phyloP scores from a whole-genome alignment of 257 asterid species.

The Paulownia fortunei region DNA sequence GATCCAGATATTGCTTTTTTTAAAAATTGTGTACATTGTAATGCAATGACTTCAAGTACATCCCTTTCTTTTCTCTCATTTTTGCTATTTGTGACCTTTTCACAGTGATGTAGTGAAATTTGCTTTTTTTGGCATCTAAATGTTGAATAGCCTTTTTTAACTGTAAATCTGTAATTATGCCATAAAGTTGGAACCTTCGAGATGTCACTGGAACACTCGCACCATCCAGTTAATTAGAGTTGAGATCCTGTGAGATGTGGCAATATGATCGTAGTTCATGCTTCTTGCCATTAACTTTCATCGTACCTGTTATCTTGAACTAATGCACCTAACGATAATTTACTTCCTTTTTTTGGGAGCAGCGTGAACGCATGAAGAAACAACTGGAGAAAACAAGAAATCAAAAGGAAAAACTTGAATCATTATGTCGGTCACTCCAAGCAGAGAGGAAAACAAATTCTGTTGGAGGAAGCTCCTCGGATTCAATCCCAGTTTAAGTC shows the following conservation, averaged over 20 bases:
- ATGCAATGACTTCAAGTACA: not conserved
- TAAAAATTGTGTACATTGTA: not conserved
- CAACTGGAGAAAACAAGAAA: slow-evolving; percentile 86
- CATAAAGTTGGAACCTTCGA: too few relatives aligned
- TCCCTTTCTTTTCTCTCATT: not conserved
- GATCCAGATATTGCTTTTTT: not conserved
- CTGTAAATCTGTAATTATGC: too few relatives aligned
- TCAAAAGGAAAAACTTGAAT: slow-evolving; percentile 90
- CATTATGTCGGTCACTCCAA: slow-evolving; percentile 91
- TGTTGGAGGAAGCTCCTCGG: slow-evolving; percentile 46
- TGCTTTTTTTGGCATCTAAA: too few relatives aligned
- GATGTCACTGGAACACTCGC: too few relatives aligned
- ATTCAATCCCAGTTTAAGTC: slow-evolving; percentile 44
- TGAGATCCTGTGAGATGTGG: too few relatives aligned
- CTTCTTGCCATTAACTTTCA: not conserved
- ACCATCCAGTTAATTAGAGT: too few relatives aligned
- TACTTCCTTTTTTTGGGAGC: slow-evolving; percentile 27
- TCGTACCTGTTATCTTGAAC: not conserved
- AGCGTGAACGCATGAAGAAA: slow-evolving; percentile 93
- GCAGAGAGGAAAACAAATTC: slow-evolving; percentile 82
- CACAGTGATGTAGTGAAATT: not conserved
- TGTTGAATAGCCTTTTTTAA: too few relatives aligned
- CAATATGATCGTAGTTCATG: not conserved
- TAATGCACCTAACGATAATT: not conserved
- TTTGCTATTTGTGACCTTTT: not conserved